phyloP scores from a whole-genome alignment of 1,139 yeast genomes.

The Suhomyces ambrosiae region DNA sequence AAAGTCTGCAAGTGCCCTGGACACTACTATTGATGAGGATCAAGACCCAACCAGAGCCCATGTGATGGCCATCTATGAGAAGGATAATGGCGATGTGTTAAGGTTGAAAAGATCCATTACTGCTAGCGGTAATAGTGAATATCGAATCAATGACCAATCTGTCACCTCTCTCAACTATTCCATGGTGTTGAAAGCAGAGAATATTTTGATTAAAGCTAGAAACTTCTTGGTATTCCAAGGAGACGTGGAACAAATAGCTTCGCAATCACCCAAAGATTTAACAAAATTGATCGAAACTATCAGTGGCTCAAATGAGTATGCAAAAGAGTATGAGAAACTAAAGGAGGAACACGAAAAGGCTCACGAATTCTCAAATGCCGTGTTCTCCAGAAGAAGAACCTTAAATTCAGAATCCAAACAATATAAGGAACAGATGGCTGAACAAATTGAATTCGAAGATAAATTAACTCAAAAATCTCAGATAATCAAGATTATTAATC shows the following conservation, averaged over 20 bases:
- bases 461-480: slow-evolving; percentile 52
- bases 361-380: slow-evolving; percentile 63
- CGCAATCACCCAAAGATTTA: slow-evolving; percentile 79
- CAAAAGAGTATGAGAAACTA: slow-evolving; percentile 66
- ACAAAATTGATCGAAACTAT: slow-evolving; percentile 77
- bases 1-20: slow-evolving; percentile 21
- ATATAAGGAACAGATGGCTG: slow-evolving; percentile 74
- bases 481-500: slow-evolving; percentile 50
- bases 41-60: slow-evolving; percentile 65
- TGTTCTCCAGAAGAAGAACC: slow-evolving; percentile 72
- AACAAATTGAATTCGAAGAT: slow-evolving; percentile 68
- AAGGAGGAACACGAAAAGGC: slow-evolving; percentile 69
- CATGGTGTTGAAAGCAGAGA: slow-evolving; percentile 69
- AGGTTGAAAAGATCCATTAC: slow-evolving; percentile 59
- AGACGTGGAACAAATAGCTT: slow-evolving; percentile 91
- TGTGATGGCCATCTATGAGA: slow-evolving; percentile 79
- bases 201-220: slow-evolving; percentile 84
- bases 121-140: slow-evolving; percentile 64
- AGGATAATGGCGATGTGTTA: slow-evolving; percentile 55
- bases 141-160: slow-evolving; percentile 61
- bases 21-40: slow-evolving; percentile 21
- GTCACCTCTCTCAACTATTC: slow-evolving; percentile 71
- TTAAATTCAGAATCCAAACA: slow-evolving; percentile 77
- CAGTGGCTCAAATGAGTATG: slow-evolving; percentile 75
- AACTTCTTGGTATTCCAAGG: slow-evolving; percentile 96